Evolutionary conservation across 176 grass and related monocot species (phyloP).

Genomic region (Oryza punctata): DNA sequence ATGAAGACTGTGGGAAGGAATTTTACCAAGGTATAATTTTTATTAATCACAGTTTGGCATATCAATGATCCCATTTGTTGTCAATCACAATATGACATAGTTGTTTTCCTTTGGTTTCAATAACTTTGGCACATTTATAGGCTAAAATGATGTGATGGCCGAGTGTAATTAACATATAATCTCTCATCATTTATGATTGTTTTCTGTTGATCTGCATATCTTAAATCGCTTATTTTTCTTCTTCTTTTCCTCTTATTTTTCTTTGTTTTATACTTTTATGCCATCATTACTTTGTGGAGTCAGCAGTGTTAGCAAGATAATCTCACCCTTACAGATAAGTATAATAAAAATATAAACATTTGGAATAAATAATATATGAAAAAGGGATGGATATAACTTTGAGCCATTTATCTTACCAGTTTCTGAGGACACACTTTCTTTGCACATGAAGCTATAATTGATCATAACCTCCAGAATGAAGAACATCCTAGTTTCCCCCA

Average conservation of each 20-base stretch:
- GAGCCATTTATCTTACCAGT: neutral
- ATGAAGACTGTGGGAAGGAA: slow-evolving; percentile 59
- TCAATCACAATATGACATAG: neutral
- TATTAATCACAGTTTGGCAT: neutral
- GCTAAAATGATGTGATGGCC: neutral
- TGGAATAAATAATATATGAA: neutral
- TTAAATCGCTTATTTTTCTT: neutral
- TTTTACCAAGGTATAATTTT: slow-evolving; percentile 52
- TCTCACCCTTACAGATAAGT: neutral
- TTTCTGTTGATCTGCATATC: neutral
- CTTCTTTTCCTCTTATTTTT: neutral
- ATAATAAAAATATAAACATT: neutral
- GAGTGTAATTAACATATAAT: neutral
- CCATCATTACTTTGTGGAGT: neutral
- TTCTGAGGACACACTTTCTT: neutral
- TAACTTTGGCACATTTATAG: neutral
- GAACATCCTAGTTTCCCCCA: too few relatives aligned
- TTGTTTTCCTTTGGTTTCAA: neutral
- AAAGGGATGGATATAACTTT: neutral
- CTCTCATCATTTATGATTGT: neutral
- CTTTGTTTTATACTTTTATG: neutral
- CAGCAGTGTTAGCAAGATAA: neutral
- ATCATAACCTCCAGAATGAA: neutral
- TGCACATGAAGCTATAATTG: neutral
- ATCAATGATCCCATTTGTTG: neutral